A percentile compares a stretch with the other conserved stretches of the same genome.
Conservation (phyloP, 768 basidiomycete species). For the Fibroporia radiculosa region DNA sequence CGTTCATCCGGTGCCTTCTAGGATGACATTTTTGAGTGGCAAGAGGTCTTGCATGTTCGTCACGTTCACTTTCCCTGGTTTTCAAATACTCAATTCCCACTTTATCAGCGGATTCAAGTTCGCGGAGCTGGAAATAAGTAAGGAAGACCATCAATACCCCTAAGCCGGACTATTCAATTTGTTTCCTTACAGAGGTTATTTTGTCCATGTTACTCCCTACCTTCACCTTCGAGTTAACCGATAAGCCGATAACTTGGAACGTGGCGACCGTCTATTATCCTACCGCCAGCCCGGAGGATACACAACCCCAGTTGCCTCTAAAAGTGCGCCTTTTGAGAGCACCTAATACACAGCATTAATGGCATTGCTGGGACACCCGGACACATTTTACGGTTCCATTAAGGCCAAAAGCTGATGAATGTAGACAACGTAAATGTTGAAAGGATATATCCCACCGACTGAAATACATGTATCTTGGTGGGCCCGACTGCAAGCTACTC, state of each 20-base stretch:
- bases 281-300: neutral
- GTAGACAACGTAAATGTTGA: too few species aligned
- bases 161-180: neutral
- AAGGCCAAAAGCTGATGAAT: too few species aligned
- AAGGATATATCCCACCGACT: too few species aligned
- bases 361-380: too few species aligned
- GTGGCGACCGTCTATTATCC: constrained; percentile 2
- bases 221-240: constrained; percentile 11
- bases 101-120: constrained; percentile 5
- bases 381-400: too few species aligned
- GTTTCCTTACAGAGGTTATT: constrained; percentile 1
- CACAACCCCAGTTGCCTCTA: neutral
- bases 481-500: too few species aligned
- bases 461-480: too few species aligned
- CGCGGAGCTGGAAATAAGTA: constrained; percentile 6
- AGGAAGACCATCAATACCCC: neutral
- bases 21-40: constrained; percentile 39
- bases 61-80: constrained; percentile 10
- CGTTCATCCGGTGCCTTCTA: constrained; percentile 11
- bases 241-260: constrained; percentile 11
- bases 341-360: too few species aligned
- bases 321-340: neutral
- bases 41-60: constrained; percentile 41
- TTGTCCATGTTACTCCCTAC: constrained; percentile 7
- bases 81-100: neutral